Evolutionary conservation across 2,329 filamentous ascomycete species (phyloP), one percentile per base, ranked within the genome.

Genomic region (Aaosphaeria pasadenensis): DNA sequence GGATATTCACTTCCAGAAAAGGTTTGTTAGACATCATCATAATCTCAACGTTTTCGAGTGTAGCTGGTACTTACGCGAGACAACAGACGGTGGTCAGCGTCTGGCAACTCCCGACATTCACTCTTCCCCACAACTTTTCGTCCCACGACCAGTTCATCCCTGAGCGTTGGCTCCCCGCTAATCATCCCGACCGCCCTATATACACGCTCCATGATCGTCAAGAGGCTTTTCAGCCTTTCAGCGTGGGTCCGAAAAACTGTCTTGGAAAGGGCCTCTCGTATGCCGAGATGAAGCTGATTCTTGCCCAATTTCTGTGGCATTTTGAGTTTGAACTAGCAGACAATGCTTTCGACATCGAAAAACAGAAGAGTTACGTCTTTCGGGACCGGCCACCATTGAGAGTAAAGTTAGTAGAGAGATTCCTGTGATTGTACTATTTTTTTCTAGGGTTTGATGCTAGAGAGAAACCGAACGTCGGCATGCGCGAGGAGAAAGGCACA

Each of bases 131-230:
- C 5, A 59, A 63, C 35, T 63, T 60, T 41, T 35, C 35, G 5
- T 31, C 52, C 29, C 53, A 55, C 9, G 39, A 49, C 7, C 13
- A 39, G 4, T 63, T 56, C 33, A 30, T 50, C n/a, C 60, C 60
- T 1, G 55, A 63, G 40, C 49, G 60, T 7, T 63, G 55, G 56
- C 44, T 62, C 11, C 39, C 30, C n/a, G 32, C n/a, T 6, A 30
- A 45, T n/a, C 32, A 13, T 29, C 35, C 7, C 11, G 24, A 28
- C 7, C 17, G 17, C 17, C 17, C 17, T 24, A 3, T 3, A 24
- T 24, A 24, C 17, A 24, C 17, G 17, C n/a, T 31, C 1, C 40
- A 45, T 2, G 67, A 71, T 31, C 57, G 59, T 5, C 53, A 50
- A 29, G 58, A 59, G 4, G 57, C 50, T 1, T 53, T 68, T 11